phyloP scores from a whole-genome alignment of 208 protist genomes.

The Zelonia costaricensis region DNA sequence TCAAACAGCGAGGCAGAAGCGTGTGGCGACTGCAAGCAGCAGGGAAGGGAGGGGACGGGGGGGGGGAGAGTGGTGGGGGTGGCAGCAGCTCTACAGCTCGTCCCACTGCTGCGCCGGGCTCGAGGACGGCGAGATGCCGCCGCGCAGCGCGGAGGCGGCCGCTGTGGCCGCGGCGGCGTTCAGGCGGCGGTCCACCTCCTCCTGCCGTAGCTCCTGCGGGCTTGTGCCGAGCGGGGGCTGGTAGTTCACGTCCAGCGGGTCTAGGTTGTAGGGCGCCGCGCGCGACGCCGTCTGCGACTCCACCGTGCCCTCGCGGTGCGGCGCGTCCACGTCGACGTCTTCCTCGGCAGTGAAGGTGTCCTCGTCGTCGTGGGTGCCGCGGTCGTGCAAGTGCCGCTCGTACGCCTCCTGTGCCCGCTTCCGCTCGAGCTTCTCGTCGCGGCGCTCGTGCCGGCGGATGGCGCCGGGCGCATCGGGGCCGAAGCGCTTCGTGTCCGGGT shows the following conservation, averaged over 20 bases:
- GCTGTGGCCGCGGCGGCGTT: conserved; percentile 5
- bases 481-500: conserved; percentile 63
- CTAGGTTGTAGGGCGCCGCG: conserved; percentile 26
- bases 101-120: background rate
- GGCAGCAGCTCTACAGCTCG: conserved; percentile 12
- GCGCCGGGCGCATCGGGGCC: conserved; percentile 77
- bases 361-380: conserved; percentile 6
- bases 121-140: conserved; percentile 6
- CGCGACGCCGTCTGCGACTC: conserved; percentile 13
- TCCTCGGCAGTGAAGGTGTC: conserved; percentile 16
- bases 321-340: conserved; percentile 5
- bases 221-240: conserved; percentile 84
- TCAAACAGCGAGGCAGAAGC: too few relatives aligned
- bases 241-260: conserved; percentile 47
- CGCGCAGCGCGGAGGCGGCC: conserved; percentile 1
- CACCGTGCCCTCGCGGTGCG: conserved; percentile 12
- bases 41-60: too few relatives aligned
- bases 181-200: conserved; percentile 37
- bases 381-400: conserved; percentile 28
- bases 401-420: conserved; percentile 46
- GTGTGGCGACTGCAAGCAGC: too few relatives aligned
- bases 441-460: conserved; percentile 75
- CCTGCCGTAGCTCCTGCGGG: conserved; percentile 59
- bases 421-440: conserved; percentile 75
- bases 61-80: background rate